Percentiles rank a stretch among this genome's conserved stretches.
phyloP scores from a whole-genome alignment of 1,139 yeast species.

The Meyerozyma carpophila region DNA sequence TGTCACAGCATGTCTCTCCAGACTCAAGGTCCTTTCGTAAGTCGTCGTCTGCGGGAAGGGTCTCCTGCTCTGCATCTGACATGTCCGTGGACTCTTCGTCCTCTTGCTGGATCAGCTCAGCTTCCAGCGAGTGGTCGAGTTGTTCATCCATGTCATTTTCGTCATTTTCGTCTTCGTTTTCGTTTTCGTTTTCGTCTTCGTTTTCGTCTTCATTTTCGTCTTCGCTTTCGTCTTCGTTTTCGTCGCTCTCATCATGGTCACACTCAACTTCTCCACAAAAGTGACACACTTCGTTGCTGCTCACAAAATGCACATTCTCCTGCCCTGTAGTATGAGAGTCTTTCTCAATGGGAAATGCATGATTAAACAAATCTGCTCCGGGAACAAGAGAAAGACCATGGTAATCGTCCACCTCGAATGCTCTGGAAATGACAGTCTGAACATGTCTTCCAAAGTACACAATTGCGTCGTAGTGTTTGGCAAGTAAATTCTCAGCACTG shows the following conservation, averaged over 20 bases:
- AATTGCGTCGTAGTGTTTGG: constrained; percentile 12
- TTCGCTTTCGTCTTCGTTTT: constrained; percentile 6
- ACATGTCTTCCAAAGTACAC: constrained; percentile 48
- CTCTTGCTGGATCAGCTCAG: constrained; percentile 11
- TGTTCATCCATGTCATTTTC: neutral
- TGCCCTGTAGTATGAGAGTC: constrained; percentile 22
- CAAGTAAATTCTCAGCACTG: constrained; percentile 2
- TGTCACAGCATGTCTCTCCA: constrained; percentile 50
- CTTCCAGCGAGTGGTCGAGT: neutral
- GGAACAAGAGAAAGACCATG: constrained; percentile 80
- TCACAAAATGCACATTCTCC: constrained; percentile 70
- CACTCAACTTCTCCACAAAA: constrained; percentile 69
- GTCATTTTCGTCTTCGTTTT: constrained; percentile 1
- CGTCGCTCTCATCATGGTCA: constrained; percentile 29
- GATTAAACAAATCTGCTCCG: constrained; percentile 87
- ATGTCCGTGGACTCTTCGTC: constrained; percentile 17
- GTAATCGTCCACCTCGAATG: constrained; percentile 72
- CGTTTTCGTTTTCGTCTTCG: constrained; percentile 2
- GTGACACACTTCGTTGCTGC: constrained; percentile 65
- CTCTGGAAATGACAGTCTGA: constrained; percentile 66
- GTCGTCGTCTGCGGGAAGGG: constrained; percentile 19
- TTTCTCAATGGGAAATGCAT: constrained; percentile 34
- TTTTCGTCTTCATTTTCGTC: constrained; percentile 11
- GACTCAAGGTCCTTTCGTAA: constrained; percentile 29
- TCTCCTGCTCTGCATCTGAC: constrained; percentile 20